Base-by-base conservation (phyloP, 2,329 filamentous ascomycete genomes). In the Ophiostoma pallidulum region DNA sequence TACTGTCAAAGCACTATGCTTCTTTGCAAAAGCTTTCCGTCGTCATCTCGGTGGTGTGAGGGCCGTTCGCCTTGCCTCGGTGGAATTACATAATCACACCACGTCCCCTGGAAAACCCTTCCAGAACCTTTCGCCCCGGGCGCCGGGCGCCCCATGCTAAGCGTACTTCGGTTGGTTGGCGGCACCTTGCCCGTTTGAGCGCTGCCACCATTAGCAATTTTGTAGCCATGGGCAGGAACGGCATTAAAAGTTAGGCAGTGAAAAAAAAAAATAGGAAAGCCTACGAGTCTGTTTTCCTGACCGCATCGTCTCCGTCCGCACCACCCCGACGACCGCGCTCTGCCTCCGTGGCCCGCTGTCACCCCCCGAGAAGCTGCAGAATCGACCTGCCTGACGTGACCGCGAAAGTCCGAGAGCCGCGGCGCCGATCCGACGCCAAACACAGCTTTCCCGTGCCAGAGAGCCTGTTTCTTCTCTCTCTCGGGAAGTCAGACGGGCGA, bases 401-500 rank as follows among this genome's bases (percentile, higher is more conserved):
- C 47, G 47, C 41, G 37, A 41, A 8, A 41, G 37, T 20, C 41
- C 41, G 41, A 41, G 13, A 18, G 28, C 28, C 22, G 20, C 41
- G 40, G 22, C 41, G 26, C 10, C 18, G 16, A 16, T 35, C 26
- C 41, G 35, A 45, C n/a, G n/a, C n/a, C n/a, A n/a, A n/a, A n/a
- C n/a, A n/a, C n/a, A n/a, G n/a, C n/a, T n/a, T n/a, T n/a, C n/a
- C n/a, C n/a, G n/a, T n/a, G n/a, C n/a, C n/a, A n/a, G n/a, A 16
- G 16, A 16, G 35, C 38, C 39, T 33, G 22, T 20, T n/a, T 18
- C 20, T 40, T 32, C 16, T 20, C 8, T 31, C 43, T 14, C 28
- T 26, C 31, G 33, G 18, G 13, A n/a, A n/a, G n/a, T 13, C 6
- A 33, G 31, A 16, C 31, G 31, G n/a, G 12, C 31, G 31, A 33